These are phyloP conservation scores for Eucalyptus lansdowneana DNA, from an alignment of 345 rosid genomes.

Conservation along the genomic window DNA sequence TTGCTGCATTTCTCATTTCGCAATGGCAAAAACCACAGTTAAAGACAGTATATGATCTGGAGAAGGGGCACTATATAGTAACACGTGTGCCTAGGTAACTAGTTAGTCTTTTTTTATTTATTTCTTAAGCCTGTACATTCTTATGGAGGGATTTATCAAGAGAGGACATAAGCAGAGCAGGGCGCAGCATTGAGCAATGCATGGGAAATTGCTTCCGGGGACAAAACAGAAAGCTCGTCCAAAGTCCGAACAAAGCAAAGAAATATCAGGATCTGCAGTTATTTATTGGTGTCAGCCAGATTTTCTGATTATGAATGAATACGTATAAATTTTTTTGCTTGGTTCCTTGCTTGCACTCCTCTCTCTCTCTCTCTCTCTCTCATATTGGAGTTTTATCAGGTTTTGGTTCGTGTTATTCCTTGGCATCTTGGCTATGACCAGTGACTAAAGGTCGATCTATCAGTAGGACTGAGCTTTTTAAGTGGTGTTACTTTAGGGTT, in stretches of 20 bases:
- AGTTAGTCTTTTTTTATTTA: neutral
- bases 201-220: neutral
- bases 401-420: neutral
- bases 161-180: neutral
- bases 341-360: neutral
- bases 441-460: neutral
- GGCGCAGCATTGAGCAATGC: neutral
- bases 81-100: conserved; percentile 1
- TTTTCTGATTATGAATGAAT: neutral
- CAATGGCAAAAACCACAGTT: conserved; percentile 8
- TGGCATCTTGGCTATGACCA: neutral
- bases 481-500: neutral
- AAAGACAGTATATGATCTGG: conserved; percentile 8
- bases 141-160: neutral
- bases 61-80: conserved; percentile 8
- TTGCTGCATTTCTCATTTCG: neutral
- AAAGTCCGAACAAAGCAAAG: neutral
- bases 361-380: neutral
- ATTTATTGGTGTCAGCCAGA: neutral
- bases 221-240: neutral
- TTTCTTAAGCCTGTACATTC: neutral
- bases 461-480: neutral
- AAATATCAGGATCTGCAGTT: neutral
- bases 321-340: neutral
- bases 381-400: neutral